These are phyloP conservation scores for Thuja plicata DNA, from an alignment of 83 land plant species.

Conservation along the genomic window DNA sequence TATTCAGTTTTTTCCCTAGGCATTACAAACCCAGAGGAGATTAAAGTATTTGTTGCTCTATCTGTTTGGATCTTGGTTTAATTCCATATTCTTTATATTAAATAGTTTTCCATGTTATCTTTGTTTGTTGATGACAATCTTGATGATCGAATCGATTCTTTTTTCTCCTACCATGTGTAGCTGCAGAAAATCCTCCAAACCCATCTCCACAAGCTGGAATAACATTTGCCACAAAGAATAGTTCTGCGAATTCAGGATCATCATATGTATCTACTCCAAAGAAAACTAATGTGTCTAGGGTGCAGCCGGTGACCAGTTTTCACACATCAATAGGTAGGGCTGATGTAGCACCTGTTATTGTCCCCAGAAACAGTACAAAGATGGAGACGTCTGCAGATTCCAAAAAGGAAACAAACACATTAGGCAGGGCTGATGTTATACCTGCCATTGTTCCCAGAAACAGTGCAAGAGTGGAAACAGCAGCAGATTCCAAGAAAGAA, in stretches of 20 bases:
- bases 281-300: constrained; percentile 30
- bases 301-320: constrained; percentile 23
- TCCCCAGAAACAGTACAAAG: constrained; percentile 49
- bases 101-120: neutral
- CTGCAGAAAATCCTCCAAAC: constrained; percentile 46
- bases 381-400: constrained; percentile 24
- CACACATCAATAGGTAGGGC: constrained; percentile 22
- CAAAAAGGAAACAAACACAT: constrained; percentile 32
- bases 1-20: neutral
- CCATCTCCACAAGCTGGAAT: constrained; percentile 52
- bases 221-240: constrained; percentile 21
- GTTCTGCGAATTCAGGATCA: constrained; percentile 24
- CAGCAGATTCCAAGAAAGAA: constrained; percentile 46
- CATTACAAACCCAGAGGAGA: neutral
- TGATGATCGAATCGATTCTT: neutral
- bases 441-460: constrained; percentile 67
- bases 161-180: constrained; percentile 29
- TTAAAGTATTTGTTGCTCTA: neutral
- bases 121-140: neutral
- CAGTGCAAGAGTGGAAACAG: constrained; percentile 13
- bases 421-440: constrained; percentile 31
- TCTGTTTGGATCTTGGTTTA: neutral
- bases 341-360: constrained; percentile 62
- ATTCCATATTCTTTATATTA: neutral
- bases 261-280: constrained; percentile 31